Evolutionary conservation across 129 eudicot species (phyloP), one percentile per base, ranked within the genome.

Genomic region (Apium graveolens): DNA sequence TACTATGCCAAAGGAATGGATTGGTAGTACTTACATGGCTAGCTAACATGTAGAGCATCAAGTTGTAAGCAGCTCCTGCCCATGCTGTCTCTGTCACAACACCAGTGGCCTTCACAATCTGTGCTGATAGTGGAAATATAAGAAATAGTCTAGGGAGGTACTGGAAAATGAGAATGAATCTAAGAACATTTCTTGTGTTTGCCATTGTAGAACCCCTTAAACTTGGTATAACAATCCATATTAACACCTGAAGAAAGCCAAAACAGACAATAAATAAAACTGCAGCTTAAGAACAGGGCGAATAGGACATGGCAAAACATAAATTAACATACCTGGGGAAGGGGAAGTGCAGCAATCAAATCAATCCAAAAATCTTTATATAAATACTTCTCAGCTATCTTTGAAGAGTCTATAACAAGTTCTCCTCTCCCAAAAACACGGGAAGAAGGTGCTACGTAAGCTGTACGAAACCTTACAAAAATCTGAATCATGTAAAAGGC

Each of bases 361-460:
- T 96, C 97, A 44, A 95, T 83, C 89, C 89, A 92, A 65, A 96
- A 85, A 55, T 82, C 76, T 68, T 82, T 84, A 71, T 79, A 63
- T 18, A 90, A 78, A 83, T 92, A 96, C 34, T 84, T 86, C 69
- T 51, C 51, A 10, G 97, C 96, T 35, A 92, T 92, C 82, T 83
- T 90, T 6, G 80, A 74, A 46, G 97, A 82, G 39, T 96, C 97
- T 66, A 96, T 88, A 44, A 96, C 99, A 35, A 92, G 97, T 86
- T 96, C 99, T 24, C 99, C 99, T 82, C 99, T 87, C 66, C 99
- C 99, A 82, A 96, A 96, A 16, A 96, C 95, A 18, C 96, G 99
- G 79, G 99, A 96, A 76, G 99, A 96, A 75, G 99, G 99, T 12
- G 99, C 99, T 31, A 96, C 90, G 77, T 92, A 96, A 62, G 99